These are phyloP conservation scores for Megacollybia marginata DNA, from an alignment of 768 basidiomycete genomes.

Conservation along the genomic window DNA sequence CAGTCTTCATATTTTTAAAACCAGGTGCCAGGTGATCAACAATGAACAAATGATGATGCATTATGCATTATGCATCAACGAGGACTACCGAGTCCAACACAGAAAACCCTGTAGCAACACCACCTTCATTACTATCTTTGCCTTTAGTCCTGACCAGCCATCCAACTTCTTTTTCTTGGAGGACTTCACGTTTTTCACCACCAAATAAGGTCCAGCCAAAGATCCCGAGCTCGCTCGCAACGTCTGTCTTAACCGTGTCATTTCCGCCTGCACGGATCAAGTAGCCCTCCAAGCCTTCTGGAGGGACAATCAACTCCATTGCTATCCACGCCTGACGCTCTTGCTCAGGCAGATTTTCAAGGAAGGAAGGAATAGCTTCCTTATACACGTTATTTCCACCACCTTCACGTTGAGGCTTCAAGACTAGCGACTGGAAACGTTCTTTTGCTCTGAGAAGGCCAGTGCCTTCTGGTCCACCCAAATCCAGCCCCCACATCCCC, in stretches of 20 bases:
- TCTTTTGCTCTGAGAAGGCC: slow-evolving; percentile 47
- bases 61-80: too few species aligned
- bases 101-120: slow-evolving; percentile 78
- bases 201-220: slow-evolving; percentile 87
- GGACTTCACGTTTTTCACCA: slow-evolving; percentile 19
- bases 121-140: slow-evolving; percentile 87
- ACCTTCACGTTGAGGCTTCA: slow-evolving; percentile 98
- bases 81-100: slow-evolving; percentile 67
- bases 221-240: slow-evolving; percentile 86
- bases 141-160: slow-evolving; percentile 89
- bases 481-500: slow-evolving; percentile 78
- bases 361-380: slow-evolving; percentile 67
- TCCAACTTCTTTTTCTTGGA: slow-evolving; percentile 63
- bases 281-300: slow-evolving; percentile 58
- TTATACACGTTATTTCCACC: slow-evolving; percentile 97
- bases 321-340: slow-evolving; percentile 89
- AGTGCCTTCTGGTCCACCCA: slow-evolving; percentile 27
- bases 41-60: too few species aligned
- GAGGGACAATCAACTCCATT: slow-evolving; percentile 87
- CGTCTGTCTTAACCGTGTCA: slow-evolving; percentile 49
- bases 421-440: slow-evolving; percentile 53
- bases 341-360: slow-evolving; percentile 48
- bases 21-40: too few species aligned
- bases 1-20: too few species aligned
- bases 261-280: slow-evolving; percentile 68